These are phyloP conservation scores for Sugiyamaella grinbergsii DNA, from an alignment of 1,139 yeast species.

Conservation along the genomic window DNA sequence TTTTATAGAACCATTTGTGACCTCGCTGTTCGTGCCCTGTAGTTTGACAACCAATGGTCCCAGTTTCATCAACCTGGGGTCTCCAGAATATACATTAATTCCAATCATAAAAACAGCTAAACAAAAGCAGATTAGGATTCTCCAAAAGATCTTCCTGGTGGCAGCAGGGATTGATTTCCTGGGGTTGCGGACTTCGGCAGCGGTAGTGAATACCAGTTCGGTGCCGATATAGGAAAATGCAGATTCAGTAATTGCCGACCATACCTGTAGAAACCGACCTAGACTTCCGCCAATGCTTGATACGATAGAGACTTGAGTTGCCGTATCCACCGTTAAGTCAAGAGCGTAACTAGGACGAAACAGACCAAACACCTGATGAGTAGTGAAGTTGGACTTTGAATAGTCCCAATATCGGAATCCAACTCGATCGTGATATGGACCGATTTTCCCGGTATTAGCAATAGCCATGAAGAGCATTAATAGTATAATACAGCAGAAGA, in stretches of 20 bases:
- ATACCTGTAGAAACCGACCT: slow-evolving; percentile 66
- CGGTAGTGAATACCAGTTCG: slow-evolving; percentile 80
- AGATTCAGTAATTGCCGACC: slow-evolving; percentile 65
- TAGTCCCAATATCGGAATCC: slow-evolving; percentile 72
- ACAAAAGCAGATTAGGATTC: slow-evolving; percentile 68
- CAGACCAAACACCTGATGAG: slow-evolving; percentile 62
- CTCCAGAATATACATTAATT: slow-evolving; percentile 72
- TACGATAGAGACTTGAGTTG: slow-evolving; percentile 43
- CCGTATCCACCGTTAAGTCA: slow-evolving; percentile 41
- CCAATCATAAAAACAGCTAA: slow-evolving; percentile 73
- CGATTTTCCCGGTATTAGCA: slow-evolving; percentile 56
- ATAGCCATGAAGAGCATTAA: slow-evolving; percentile 67
- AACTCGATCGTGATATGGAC: slow-evolving; percentile 43
- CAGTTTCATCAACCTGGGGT: slow-evolving; percentile 53
- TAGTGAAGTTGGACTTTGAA: slow-evolving; percentile 52
- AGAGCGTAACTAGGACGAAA: slow-evolving; percentile 68
- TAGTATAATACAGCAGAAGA: slow-evolving; percentile 56
- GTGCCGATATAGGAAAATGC: slow-evolving; percentile 79
- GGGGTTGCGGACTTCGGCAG: slow-evolving; percentile 84
- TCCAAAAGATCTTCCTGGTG: slow-evolving; percentile 70
- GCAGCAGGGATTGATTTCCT: slow-evolving; percentile 78
- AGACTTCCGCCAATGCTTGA: slow-evolving; percentile 61
- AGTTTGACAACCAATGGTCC: slow-evolving; percentile 13
- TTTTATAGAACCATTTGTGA: neutral
- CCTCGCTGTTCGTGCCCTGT: slow-evolving; percentile 2